These are phyloP conservation scores for Geoglossum cookeanum DNA, from an alignment of 2,329 filamentous ascomycete genomes.

Conservation along the genomic window DNA sequence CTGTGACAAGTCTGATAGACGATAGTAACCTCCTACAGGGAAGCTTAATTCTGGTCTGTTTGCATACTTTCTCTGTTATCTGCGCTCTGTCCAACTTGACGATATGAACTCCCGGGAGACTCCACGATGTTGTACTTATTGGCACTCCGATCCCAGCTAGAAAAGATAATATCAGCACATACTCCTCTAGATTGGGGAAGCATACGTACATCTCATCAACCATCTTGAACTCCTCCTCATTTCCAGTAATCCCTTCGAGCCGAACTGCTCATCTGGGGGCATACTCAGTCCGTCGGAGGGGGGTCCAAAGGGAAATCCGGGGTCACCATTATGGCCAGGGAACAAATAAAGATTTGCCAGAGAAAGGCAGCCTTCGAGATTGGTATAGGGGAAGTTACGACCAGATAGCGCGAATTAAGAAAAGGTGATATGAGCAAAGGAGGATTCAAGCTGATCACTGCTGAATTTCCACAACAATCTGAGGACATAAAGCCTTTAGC, in stretches of 20 bases:
- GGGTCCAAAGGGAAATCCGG: too few relatives aligned
- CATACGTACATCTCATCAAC: background rate
- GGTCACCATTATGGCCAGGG: conserved; percentile 15
- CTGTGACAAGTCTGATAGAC: too few relatives aligned
- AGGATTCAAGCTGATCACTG: conserved; percentile 13
- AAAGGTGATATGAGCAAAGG: conserved; percentile 8
- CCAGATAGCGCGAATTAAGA: conserved; percentile 13
- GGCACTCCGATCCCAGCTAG: background rate
- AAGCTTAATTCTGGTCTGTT: too few relatives aligned
- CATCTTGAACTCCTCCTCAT: background rate
- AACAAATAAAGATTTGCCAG: conserved; percentile 7
- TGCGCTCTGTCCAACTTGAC: too few relatives aligned
- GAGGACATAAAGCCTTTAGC: conserved; percentile 13
- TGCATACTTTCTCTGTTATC: too few relatives aligned
- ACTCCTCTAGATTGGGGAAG: background rate
- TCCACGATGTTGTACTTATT: background rate
- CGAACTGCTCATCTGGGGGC: too few relatives aligned
- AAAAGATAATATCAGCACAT: background rate
- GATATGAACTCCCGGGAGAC: background rate
- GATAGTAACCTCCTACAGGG: too few relatives aligned
- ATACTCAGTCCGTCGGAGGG: too few relatives aligned
- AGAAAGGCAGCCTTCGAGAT: conserved; percentile 5
- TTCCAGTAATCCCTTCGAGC: too few relatives aligned
- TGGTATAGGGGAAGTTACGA: conserved; percentile 15
- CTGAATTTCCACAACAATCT: conserved; percentile 14